These are phyloP conservation scores for Citrus cavaleriei DNA, from an alignment of 345 rosid species.

Conservation along the genomic window DNA sequence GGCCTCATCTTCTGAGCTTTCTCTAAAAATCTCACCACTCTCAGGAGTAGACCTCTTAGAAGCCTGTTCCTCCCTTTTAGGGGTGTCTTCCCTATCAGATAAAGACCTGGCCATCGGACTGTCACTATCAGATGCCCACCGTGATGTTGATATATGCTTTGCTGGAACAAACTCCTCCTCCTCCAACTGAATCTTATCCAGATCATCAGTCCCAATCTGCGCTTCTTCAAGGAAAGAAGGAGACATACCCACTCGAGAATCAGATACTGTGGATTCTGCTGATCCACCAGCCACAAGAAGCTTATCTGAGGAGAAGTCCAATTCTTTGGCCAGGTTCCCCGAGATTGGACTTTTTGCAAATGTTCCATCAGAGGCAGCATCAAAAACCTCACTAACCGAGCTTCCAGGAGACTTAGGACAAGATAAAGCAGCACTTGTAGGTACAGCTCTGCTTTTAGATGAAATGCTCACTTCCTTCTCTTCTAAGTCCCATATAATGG, in stretches of 20 bases:
- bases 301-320: constrained; percentile 21
- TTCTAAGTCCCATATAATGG: constrained; percentile 44
- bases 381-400: constrained; percentile 1
- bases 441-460: constrained; percentile 19
- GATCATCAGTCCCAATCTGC: constrained; percentile 19
- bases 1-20: constrained; percentile 23
- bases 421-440: constrained; percentile 10
- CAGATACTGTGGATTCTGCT: not conserved
- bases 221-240: constrained; percentile 10
- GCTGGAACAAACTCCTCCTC: constrained; percentile 36
- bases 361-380: constrained; percentile 18
- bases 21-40: constrained; percentile 41
- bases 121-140: constrained; percentile 62
- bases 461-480: constrained; percentile 30
- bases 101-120: constrained; percentile 20
- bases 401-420: constrained; percentile 13
- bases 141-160: constrained; percentile 43
- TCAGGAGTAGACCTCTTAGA: constrained; percentile 35
- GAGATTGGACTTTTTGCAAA: constrained; percentile 7
- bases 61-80: constrained; percentile 17
- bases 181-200: constrained; percentile 30
- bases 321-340: constrained; percentile 5
- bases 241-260: constrained; percentile 4
- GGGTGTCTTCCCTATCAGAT: constrained; percentile 22
- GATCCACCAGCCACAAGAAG: not conserved